Evolutionary conservation across 2,329 filamentous ascomycete species (phyloP).

Genomic region (Claviceps sp.): DNA sequence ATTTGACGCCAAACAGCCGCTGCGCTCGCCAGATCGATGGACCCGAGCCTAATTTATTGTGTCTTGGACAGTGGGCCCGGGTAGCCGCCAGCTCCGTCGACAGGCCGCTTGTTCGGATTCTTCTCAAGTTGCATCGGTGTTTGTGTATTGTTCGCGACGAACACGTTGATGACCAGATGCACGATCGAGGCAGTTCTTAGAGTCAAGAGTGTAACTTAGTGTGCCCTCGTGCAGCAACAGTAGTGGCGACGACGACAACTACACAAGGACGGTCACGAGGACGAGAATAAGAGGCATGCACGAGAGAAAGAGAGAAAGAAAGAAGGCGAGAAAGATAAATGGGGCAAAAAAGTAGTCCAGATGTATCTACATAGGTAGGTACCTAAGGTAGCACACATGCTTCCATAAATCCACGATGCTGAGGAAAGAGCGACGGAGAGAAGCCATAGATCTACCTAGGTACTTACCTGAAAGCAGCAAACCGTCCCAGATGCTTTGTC

Average conservation of each 20-base stretch:
- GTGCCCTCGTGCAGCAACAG: background rate
- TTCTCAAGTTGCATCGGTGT: background rate
- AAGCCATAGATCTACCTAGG: background rate
- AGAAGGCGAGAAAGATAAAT: too few relatives aligned
- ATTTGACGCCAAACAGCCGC: background rate
- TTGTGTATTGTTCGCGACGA: background rate
- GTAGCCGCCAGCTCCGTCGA: background rate
- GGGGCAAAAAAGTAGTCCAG: background rate
- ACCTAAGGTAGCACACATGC: background rate
- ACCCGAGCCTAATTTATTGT: background rate
- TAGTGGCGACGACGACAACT: background rate
- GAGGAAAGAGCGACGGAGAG: background rate
- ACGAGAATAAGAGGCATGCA: background rate
- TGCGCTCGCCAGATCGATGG: background rate
- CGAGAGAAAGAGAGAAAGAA: background rate
- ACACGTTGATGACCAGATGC: background rate
- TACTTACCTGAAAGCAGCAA: background rate
- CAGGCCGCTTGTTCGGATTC: background rate
- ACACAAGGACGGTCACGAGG: background rate
- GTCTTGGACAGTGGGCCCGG: background rate
- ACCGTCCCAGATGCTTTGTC: background rate
- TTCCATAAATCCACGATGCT: background rate
- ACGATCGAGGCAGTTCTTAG: background rate
- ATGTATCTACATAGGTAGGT: too few relatives aligned
- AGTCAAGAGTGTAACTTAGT: background rate